Evolutionary conservation across 345 rosid species (phyloP).

Genomic region (Melaleuca alternifolia): DNA sequence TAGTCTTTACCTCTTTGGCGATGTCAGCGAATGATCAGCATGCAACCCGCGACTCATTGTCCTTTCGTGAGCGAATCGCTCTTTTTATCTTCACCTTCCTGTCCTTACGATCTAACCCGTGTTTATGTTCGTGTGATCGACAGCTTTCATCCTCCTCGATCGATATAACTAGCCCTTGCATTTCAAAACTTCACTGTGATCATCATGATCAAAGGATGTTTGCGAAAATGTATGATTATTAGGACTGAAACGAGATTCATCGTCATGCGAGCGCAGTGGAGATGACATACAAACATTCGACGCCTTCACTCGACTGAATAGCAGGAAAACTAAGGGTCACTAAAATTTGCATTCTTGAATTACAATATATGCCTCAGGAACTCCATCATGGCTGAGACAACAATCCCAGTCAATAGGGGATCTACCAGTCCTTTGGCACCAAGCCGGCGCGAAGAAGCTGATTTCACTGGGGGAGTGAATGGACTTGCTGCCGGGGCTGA

Average conservation of each 20-base stretch:
- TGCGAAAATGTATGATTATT: not conserved
- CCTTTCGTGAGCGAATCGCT: not conserved
- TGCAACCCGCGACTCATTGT: not conserved
- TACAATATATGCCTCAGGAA: not conserved
- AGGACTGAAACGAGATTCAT: not conserved
- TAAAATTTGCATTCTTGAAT: not conserved
- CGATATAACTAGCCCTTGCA: not conserved
- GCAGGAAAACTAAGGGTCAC: not conserved
- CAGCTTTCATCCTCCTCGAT: not conserved
- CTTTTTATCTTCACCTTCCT: not conserved
- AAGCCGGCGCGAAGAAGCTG: not conserved
- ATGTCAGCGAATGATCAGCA: not conserved
- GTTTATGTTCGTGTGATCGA: not conserved
- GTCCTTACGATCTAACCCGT: not conserved
- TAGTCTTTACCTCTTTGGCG: not conserved
- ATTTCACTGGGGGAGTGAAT: not conserved
- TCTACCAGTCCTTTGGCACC: not conserved
- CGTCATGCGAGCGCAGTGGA: not conserved
- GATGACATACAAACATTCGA: not conserved
- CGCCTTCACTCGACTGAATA: not conserved
- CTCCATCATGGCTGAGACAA: not conserved
- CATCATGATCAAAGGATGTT: not conserved
- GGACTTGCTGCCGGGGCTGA: not conserved
- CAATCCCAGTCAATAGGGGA: not conserved
- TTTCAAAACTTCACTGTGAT: not conserved